Evolutionary conservation across 2,329 filamentous ascomycete genomes (phyloP).

Genomic region (Dactylellina leptospora): DNA sequence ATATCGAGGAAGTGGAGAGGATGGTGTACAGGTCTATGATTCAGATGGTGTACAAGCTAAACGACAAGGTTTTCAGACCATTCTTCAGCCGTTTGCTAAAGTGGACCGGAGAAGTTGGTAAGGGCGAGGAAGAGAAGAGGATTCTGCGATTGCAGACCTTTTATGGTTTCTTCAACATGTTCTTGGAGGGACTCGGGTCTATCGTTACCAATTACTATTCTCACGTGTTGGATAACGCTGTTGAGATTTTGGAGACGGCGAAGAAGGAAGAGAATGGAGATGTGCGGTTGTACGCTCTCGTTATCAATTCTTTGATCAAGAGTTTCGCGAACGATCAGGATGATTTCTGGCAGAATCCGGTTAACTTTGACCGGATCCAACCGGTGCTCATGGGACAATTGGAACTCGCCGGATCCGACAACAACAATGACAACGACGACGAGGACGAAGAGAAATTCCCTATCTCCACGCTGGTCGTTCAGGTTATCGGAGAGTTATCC

Average conservation of each 20-base stretch:
- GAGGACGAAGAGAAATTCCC: constrained; percentile 62
- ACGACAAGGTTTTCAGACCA: constrained; percentile 90
- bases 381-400: constrained; percentile 75
- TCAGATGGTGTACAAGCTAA: constrained; percentile 95
- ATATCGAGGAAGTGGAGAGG: constrained; percentile 70
- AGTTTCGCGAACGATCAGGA: constrained; percentile 91
- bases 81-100: constrained; percentile 87
- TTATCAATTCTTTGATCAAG: constrained; percentile 75
- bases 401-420: constrained; percentile 60
- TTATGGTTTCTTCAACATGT: constrained; percentile 79
- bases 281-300: constrained; percentile 73
- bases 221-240: constrained; percentile 80
- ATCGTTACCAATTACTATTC: constrained; percentile 92
- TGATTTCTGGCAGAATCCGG: constrained; percentile 92
- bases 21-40: constrained; percentile 75
- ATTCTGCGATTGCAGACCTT: constrained; percentile 70
- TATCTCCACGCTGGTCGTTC: constrained; percentile 31
- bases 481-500: constrained; percentile 66
- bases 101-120: constrained; percentile 67
- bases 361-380: constrained; percentile 80
- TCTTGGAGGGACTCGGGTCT: constrained; percentile 88
- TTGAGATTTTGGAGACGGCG: constrained; percentile 60
- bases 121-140: constrained; percentile 61
- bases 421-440: too few relatives aligned
- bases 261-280: constrained; percentile 58